These are phyloP conservation scores for Neurospora sp. DNA, from an alignment of 495 filamentous ascomycete genomes.

Conservation along the genomic window DNA sequence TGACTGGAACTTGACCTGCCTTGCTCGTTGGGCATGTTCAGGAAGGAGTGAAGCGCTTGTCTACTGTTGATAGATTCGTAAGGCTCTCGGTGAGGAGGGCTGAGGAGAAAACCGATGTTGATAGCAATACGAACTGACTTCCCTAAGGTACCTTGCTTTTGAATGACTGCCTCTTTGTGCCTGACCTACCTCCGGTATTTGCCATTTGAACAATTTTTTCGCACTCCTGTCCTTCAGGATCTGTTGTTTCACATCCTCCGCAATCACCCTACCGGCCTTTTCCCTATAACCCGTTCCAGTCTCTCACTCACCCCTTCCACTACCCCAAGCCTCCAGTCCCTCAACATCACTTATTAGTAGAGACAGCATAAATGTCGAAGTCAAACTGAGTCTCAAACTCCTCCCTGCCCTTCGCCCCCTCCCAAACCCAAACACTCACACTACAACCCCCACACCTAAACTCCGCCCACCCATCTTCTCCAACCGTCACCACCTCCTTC, in stretches of 20 bases:
- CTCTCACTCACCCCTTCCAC: neutral
- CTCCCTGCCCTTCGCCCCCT: conserved; percentile 42
- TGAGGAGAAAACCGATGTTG: neutral
- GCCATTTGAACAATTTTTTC: neutral
- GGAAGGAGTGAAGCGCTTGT: neutral
- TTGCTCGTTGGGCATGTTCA: neutral
- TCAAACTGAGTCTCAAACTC: conserved; percentile 23
- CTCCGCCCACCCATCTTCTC: conserved; percentile 42
- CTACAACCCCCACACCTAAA: conserved; percentile 45
- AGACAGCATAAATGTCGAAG: neutral
- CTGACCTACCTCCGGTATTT: neutral
- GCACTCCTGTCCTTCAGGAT: neutral
- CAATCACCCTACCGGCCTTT: neutral
- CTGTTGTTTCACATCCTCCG: neutral
- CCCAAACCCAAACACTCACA: conserved; percentile 53
- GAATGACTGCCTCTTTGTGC: neutral
- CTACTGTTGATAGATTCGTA: neutral
- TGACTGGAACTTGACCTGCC: neutral
- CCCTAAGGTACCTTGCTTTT: neutral
- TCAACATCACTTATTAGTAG: neutral
- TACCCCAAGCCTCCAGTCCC: neutral
- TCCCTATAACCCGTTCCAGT: neutral
- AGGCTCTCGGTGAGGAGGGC: neutral
- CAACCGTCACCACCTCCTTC: conserved; percentile 37
- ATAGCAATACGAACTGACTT: neutral